These are phyloP conservation scores for Dimocarpus longan DNA, from an alignment of 345 rosid genomes.

Conservation along the genomic window DNA sequence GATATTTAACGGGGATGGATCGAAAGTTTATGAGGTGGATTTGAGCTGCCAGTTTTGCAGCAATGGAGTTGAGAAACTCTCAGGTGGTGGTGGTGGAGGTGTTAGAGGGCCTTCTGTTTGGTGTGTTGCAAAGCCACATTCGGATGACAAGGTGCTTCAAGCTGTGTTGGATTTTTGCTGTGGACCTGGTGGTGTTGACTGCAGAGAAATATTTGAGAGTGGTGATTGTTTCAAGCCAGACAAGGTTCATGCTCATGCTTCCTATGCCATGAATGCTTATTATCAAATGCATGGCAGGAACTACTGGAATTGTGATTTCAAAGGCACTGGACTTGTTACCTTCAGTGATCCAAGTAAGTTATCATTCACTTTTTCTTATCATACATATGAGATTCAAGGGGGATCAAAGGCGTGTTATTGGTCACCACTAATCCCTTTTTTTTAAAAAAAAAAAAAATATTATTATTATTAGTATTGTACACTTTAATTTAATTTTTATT, in stretches of 20 bases:
- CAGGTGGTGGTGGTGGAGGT: slow-evolving; percentile 9
- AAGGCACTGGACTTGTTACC: slow-evolving; percentile 64
- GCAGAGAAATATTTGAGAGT: slow-evolving; percentile 51
- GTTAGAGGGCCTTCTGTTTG: slow-evolving; percentile 62
- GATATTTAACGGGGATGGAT: slow-evolving; percentile 61
- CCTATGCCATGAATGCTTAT: slow-evolving; percentile 68
- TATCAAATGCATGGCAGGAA: slow-evolving; percentile 75
- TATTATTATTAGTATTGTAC: too few relatives aligned
- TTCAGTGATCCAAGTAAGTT: slow-evolving; percentile 68
- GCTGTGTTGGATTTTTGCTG: slow-evolving; percentile 60
- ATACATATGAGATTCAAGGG: too few relatives aligned
- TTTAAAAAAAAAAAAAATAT: too few relatives aligned
- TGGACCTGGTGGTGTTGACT: slow-evolving; percentile 71
- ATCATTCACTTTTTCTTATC: too few relatives aligned
- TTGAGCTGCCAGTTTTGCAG: slow-evolving; percentile 64
- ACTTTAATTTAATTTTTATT: too few relatives aligned
- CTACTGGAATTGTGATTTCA: slow-evolving; percentile 78
- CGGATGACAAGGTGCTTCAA: slow-evolving; percentile 62
- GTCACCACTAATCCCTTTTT: too few relatives aligned
- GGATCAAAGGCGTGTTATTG: too few relatives aligned
- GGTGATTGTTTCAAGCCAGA: slow-evolving; percentile 54
- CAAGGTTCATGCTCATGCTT: slow-evolving; percentile 68
- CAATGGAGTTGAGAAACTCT: slow-evolving; percentile 37
- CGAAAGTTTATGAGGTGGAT: slow-evolving; percentile 57
- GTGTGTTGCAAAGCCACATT: slow-evolving; percentile 77